Conservation (phyloP, 345 rosid genomes). For the Salix suchowensis region DNA sequence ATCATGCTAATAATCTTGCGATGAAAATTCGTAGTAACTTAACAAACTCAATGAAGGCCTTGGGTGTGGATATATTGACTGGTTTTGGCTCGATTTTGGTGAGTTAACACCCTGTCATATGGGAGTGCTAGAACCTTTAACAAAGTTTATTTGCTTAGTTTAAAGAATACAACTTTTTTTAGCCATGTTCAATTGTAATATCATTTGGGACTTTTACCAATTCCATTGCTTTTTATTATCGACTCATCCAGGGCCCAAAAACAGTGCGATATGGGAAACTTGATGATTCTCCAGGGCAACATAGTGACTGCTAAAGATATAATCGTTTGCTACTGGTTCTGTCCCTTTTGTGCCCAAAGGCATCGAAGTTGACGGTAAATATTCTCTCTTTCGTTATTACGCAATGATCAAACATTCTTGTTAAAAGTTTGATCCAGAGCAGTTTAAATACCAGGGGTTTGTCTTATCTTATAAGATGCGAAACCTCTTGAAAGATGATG, state of each 20-base stretch:
- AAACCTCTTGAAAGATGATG: neutral
- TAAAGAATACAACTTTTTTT: neutral
- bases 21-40: conserved; percentile 80
- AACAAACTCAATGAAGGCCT: conserved; percentile 89
- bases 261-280: conserved; percentile 76
- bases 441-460: neutral
- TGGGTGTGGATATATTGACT: conserved; percentile 90
- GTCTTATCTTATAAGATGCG: neutral
- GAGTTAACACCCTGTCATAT: conserved; percentile 22
- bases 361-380: conserved; percentile 93
- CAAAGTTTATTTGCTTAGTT: neutral
- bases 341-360: conserved; percentile 98
- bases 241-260: conserved; percentile 68
- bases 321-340: conserved; percentile 95
- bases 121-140: neutral
- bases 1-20: conserved; percentile 93
- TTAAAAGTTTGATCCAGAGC: conserved; percentile 5
- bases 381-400: neutral
- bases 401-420: neutral
- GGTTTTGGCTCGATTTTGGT: conserved; percentile 83
- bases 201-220: neutral
- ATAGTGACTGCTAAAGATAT: conserved; percentile 70
- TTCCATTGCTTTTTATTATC: conserved; percentile 11
- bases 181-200: neutral
- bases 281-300: conserved; percentile 46